These are phyloP conservation scores for Sechiopsis laciniata DNA, from an alignment of 306 rosid genomes.

Conservation along the genomic window DNA sequence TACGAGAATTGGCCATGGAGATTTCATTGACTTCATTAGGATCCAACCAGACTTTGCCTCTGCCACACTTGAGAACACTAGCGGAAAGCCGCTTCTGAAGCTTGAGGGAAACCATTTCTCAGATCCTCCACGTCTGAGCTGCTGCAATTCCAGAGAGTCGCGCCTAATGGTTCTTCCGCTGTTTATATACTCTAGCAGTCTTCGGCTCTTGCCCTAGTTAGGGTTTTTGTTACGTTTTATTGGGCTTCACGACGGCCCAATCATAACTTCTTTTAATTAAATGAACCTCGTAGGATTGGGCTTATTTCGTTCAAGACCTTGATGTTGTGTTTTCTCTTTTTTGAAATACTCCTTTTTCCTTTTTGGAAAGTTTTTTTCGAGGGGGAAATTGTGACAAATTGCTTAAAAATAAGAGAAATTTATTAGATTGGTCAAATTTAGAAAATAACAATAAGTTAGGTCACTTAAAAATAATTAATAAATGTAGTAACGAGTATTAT, in stretches of 20 bases:
- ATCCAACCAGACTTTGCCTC: constrained; percentile 96
- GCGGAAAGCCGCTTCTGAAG: constrained; percentile 92
- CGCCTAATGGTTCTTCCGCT: neutral
- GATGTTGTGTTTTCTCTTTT: too few relatives aligned
- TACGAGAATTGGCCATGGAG: constrained; percentile 98
- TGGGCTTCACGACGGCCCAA: neutral
- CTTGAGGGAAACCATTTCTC: constrained; percentile 83
- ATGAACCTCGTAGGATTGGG: neutral
- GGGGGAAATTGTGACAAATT: too few relatives aligned
- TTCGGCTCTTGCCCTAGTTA: constrained; percentile 12
- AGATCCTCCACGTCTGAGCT: neutral
- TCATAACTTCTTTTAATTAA: neutral
- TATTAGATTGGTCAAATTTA: too few relatives aligned
- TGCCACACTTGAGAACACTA: constrained; percentile 90
- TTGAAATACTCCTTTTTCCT: too few relatives aligned
- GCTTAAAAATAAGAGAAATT: too few relatives aligned
- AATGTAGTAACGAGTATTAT: too few relatives aligned
- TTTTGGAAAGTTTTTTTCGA: too few relatives aligned
- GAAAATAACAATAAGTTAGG: too few relatives aligned
- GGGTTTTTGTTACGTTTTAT: neutral
- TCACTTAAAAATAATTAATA: too few relatives aligned
- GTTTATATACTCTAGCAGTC: neutral
- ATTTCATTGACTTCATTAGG: constrained; percentile 91
- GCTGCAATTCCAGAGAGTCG: constrained; percentile 10
- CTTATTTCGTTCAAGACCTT: neutral